Base-by-base conservation (phyloP, 441 rosid genomes). In the Gossypium gossypioides region DNA sequence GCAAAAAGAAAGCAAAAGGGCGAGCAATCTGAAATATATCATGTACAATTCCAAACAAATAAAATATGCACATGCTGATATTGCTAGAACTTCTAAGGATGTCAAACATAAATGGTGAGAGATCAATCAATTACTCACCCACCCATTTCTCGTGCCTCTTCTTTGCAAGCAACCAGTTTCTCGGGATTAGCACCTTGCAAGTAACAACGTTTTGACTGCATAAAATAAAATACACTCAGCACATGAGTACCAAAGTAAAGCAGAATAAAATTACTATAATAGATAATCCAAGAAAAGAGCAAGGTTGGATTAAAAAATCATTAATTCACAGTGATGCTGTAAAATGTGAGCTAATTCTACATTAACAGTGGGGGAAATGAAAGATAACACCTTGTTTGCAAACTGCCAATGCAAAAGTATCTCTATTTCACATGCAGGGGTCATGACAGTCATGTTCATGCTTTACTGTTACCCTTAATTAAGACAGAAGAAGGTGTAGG, bases 111-210 rank as follows among this genome's bases (percentile, higher is more conserved):
- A 42, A n/a, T 56, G 9, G 10, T 12, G 12, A 50, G 37, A 73
- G 60, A 52, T 16, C 50, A 59, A 56, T 46, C 68, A 59, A 71
- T 48, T 71, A 85, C 91, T 87, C 84, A 95, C 98, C 98, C 98
- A 75, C 97, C 99, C 89, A 89, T 81, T 85, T 92, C 99, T 63
- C 90, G 76, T 2, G 95, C 76, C 83, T 92, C 96, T 85, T 92
- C 99, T 81, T 89, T 92, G 63, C 72, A 74, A 59, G 84, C 80
- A 55, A 86, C 83, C 75, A 92, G 72, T 72, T 83, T 82, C 37
- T 57, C 75, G 21, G 93, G 81, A 83, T 87, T 90, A 63, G 88
- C 91, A 65, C 79, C 87, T n/a, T 78, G 79, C 77, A 95, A 78
- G 79, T 89, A 83, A 80, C 99, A 95, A 56, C 74, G 90, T 68